These are phyloP conservation scores for Tanacetum coccineum DNA, from an alignment of 129 eudicot genomes.

Conservation along the genomic window DNA sequence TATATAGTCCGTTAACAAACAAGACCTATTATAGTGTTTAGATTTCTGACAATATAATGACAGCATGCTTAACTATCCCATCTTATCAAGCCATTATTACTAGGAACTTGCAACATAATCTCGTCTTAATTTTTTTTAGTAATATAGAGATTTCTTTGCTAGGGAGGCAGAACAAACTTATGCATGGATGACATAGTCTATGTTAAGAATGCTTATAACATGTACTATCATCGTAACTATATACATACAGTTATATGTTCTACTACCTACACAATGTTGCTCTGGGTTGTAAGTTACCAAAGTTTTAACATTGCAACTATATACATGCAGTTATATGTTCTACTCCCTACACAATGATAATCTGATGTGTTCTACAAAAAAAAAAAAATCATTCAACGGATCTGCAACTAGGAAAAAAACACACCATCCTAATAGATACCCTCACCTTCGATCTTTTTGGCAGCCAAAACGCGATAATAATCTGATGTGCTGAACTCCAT, in stretches of 20 bases:
- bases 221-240: too few species aligned
- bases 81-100: slow-evolving; percentile 11
- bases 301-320: slow-evolving; percentile 2
- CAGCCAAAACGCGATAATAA: slow-evolving; percentile 52
- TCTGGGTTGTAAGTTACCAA: neutral
- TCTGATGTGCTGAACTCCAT: slow-evolving; percentile 79
- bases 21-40: neutral
- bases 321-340: neutral
- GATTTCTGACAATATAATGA: neutral
- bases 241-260: too few species aligned
- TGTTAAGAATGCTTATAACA: neutral
- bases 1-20: neutral
- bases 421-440: slow-evolving; percentile 3
- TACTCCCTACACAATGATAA: slow-evolving; percentile 12
- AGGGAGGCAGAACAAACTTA: neutral
- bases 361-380: neutral
- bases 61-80: neutral
- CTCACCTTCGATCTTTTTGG: slow-evolving; percentile 65
- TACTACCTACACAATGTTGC: too few species aligned
- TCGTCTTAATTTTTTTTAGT: neutral
- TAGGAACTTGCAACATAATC: neutral
- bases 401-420: neutral
- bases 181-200: neutral
- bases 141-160: neutral
- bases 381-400: neutral